Base-by-base conservation (phyloP, 73 alveolate species). In the Paramecium sexaurelia region DNA sequence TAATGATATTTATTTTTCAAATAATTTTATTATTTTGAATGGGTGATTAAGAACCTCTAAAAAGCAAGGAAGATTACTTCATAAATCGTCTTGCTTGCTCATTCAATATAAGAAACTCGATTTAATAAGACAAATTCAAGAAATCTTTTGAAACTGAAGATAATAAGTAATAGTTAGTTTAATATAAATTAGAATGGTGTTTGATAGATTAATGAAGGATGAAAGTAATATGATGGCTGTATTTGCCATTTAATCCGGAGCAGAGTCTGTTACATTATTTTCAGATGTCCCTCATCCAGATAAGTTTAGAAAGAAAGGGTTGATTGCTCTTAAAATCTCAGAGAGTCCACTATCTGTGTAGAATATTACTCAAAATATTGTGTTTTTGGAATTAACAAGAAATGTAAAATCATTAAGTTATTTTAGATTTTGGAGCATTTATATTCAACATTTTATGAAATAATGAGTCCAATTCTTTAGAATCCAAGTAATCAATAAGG, bases 401-500 rank as follows among this genome's bases (percentile, higher is more conserved):
- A 78, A 78, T 78, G 90, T 78, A 78, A 78, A 73, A 43, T 41
- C 13, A 24, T 26, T 78, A 36, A 19, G 9, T 43, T 40, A 24
- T 40, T 78, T 41, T 43, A 78, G 90, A 78, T 96, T 61, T 92
- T 96, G 20, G 98, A 96, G 91, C 95, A 94, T 88, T 95, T 96
- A 78, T 92, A 92, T 27, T 83, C 85, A 78, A 85, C 95, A 69
- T 96, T 92, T 75, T 69, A 95, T 67, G 97, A 93, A 93, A 93
- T 87, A 41, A 36, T 69, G 73, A 55, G 73, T n/a, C 99, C 99
- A 2, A 96, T 98, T n/a, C 91, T 98, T 55, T 78, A 95, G 69
- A 98, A 98, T 94, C 99, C 99, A 1, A 94, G 93, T 51, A 99
- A 99, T 94, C 98, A 98, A 95, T 97, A 96, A 41, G 99, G 99